A percentile compares a stretch with the other conserved stretches of the same genome.
Conservation (phyloP, 2,329 filamentous ascomycete species). For the Sporothrix curviconia region DNA sequence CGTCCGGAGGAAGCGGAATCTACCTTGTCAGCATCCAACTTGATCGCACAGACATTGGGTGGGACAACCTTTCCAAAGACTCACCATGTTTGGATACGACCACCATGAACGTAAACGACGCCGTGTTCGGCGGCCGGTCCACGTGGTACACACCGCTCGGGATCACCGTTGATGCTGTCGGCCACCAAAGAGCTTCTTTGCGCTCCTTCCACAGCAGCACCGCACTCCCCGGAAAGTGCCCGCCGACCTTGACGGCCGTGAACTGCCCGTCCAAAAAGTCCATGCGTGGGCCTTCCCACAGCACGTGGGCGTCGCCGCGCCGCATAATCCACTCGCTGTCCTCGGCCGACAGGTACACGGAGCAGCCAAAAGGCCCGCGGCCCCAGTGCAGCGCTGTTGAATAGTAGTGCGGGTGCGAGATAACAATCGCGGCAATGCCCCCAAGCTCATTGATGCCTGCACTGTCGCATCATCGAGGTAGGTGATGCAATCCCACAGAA, state of each 20-base stretch:
- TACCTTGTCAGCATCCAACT: background rate
- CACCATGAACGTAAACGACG: constrained; percentile 66
- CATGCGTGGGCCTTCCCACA: background rate
- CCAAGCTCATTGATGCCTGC: constrained; percentile 50
- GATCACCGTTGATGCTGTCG: constrained; percentile 67
- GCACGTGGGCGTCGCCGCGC: constrained; percentile 31
- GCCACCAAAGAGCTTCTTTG: constrained; percentile 64
- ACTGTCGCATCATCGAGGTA: constrained; percentile 61
- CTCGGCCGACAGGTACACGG: constrained; percentile 59
- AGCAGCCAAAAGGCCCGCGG: constrained; percentile 58
- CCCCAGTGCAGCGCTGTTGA: constrained; percentile 70
- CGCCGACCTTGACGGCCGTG: constrained; percentile 57
- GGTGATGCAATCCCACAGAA: constrained; percentile 74
- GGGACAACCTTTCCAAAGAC: no score
- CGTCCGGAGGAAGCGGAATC: constrained; percentile 63
- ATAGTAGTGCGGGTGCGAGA: constrained; percentile 77
- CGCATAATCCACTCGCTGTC: constrained; percentile 60
- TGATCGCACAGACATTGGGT: no score
- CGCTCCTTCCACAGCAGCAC: constrained; percentile 57
- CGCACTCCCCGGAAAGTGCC: constrained; percentile 70
- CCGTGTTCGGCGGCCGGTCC: constrained; percentile 37
- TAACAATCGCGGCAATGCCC: constrained; percentile 63
- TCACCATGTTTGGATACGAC: constrained; percentile 58
- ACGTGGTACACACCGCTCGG: constrained; percentile 36
- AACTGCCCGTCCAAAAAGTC: constrained; percentile 59